Percentiles rank a stretch among this genome's conserved stretches.
Conservation (phyloP, 129 eudicot species). For the Saussurea involucrata region DNA sequence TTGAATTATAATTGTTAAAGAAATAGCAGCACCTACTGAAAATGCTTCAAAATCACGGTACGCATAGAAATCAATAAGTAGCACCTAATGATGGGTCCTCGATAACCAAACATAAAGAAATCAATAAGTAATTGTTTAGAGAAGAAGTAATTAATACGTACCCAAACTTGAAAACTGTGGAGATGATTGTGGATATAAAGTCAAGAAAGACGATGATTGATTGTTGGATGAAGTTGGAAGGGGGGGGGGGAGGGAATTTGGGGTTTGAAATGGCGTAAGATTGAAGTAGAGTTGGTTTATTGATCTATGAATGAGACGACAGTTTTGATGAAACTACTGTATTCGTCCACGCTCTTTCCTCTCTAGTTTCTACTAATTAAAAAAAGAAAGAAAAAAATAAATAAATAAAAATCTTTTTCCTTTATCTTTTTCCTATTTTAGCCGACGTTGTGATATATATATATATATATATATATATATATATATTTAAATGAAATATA, state of each 20-base stretch:
- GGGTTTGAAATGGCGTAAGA: conserved; percentile 17
- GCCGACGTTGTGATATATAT: neutral
- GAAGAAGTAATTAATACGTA: conserved; percentile 20
- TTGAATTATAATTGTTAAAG: conserved; percentile 1
- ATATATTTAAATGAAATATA: too few species aligned
- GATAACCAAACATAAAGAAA: conserved; percentile 22
- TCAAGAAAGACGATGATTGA: neutral
- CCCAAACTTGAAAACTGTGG: conserved; percentile 16
- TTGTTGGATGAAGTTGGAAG: neutral
- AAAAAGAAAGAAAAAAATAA: too few species aligned
- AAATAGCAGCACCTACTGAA: conserved; percentile 7
- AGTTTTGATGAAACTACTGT: conserved; percentile 8
- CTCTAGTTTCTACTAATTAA: neutral
- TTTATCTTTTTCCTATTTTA: neutral
- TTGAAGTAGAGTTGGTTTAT: neutral
- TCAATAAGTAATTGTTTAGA: neutral
- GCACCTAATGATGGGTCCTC: conserved; percentile 31
- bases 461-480: too few species aligned
- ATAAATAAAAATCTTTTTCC: too few species aligned
- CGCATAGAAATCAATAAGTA: conserved; percentile 22
- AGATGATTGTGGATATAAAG: neutral
- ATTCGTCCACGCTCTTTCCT: neutral
- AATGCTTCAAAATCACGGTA: conserved; percentile 46
- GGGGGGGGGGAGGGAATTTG: neutral
- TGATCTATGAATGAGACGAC: neutral